A percentile compares a stretch with the other conserved stretches of the same genome.
Evolutionary conservation across 2,329 filamentous ascomycete genomes (phyloP).

Genomic region (Macrophomina pseudophaseolina): DNA sequence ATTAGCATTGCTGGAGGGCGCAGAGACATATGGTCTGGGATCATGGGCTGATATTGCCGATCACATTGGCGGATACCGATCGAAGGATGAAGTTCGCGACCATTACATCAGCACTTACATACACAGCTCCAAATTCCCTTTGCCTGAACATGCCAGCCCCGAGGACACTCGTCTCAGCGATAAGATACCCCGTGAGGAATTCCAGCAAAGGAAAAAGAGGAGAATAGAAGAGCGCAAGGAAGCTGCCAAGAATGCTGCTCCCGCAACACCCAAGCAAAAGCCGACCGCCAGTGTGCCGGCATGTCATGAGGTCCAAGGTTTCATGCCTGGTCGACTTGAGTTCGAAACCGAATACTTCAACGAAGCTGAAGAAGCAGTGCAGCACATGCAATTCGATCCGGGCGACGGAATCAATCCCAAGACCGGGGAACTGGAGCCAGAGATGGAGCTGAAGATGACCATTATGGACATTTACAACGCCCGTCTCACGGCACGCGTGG

Average conservation of each 20-base stretch:
- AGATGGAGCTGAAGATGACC: slow-evolving; percentile 96
- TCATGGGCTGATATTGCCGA: slow-evolving; percentile 98
- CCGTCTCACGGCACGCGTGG: slow-evolving; percentile 84
- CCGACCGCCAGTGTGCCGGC: slow-evolving; percentile 93
- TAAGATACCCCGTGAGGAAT: slow-evolving; percentile 85
- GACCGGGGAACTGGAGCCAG: slow-evolving; percentile 87
- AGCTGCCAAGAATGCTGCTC: slow-evolving; percentile 79
- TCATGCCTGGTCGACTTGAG: slow-evolving; percentile 96
- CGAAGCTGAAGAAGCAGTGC: slow-evolving; percentile 96
- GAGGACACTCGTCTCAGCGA: slow-evolving; percentile 79
- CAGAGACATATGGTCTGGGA: slow-evolving; percentile 92
- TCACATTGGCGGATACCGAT: slow-evolving; percentile 93
- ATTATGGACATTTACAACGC: slow-evolving; percentile 99
- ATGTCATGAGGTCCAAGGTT: slow-evolving; percentile 97
- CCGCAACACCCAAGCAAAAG: slow-evolving; percentile 89
- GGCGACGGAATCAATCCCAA: slow-evolving; percentile 87
- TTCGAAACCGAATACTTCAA: slow-evolving; percentile 98
- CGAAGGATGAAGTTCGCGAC: slow-evolving; percentile 93
- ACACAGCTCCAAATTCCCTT: slow-evolving; percentile 79
- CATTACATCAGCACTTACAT: slow-evolving; percentile 92
- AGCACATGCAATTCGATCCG: slow-evolving; percentile 97
- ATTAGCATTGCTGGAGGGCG: slow-evolving; percentile 87
- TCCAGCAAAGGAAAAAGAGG: slow-evolving; percentile 89
- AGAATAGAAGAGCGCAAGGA: slow-evolving; percentile 92
- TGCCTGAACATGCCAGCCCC: slow-evolving; percentile 85